Evolutionary conservation across 352 stramenopile genomes (phyloP).

Genomic region (Pythium myriotylum): DNA sequence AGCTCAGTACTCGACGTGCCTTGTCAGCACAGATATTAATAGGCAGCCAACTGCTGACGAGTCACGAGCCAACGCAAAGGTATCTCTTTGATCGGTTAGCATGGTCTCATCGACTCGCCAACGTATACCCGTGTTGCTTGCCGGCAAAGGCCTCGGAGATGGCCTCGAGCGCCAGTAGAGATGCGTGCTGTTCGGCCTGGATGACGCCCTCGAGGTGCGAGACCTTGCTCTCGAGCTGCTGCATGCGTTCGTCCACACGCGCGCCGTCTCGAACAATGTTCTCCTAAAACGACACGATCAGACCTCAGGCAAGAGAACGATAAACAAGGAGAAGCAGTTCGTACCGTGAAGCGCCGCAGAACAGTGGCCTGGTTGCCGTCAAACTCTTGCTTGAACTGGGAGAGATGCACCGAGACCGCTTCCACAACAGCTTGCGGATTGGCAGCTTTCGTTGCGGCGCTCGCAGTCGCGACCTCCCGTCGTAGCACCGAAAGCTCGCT

Average conservation of each 20-base stretch:
- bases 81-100: no score
- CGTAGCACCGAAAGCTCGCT: conserved; percentile 40
- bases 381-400: conserved; percentile 67
- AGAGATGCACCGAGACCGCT: conserved; percentile 55
- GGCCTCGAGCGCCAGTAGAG: conserved; percentile 62
- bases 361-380: conserved; percentile 50
- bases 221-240: conserved; percentile 58
- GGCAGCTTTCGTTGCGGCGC: conserved; percentile 9
- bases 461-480: conserved; percentile 15
- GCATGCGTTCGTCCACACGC: conserved; percentile 56
- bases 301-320: neutral
- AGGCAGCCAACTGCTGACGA: no score
- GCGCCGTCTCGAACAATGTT: conserved; percentile 50
- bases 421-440: conserved; percentile 52
- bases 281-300: conserved; percentile 21
- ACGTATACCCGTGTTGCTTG: neutral
- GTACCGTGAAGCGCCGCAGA: conserved; percentile 45
- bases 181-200: conserved; percentile 72
- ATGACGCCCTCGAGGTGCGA: conserved; percentile 53
- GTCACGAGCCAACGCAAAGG: no score
- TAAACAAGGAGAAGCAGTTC: neutral
- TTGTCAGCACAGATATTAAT: no score
- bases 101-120: no score
- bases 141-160: conserved; percentile 65
- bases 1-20: no score